Evolutionary conservation across 2,329 filamentous ascomycete species (phyloP).

Genomic region (Zymoseptoria crescenta): DNA sequence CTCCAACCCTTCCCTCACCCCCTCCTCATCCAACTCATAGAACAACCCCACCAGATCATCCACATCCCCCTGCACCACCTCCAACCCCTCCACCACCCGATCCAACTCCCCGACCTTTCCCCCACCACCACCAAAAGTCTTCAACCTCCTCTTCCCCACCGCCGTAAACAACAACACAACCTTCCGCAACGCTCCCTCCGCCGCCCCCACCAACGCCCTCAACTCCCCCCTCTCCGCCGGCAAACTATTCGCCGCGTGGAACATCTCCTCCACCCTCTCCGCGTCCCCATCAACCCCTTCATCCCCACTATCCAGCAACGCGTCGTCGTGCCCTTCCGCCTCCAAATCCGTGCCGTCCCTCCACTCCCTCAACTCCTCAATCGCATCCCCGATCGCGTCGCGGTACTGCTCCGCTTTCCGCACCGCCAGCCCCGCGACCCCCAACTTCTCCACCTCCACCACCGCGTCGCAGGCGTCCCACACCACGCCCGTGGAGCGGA

Average conservation of each 20-base stretch:
- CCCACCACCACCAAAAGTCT: slow-evolving; percentile 25
- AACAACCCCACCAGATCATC: slow-evolving; percentile 65
- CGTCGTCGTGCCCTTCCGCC: slow-evolving; percentile 28
- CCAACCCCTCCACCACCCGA: slow-evolving; percentile 48
- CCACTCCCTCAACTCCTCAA: slow-evolving; percentile 84
- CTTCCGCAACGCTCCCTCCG: slow-evolving; percentile 58
- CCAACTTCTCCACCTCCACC: slow-evolving; percentile 54
- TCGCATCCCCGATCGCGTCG: slow-evolving; percentile 70
- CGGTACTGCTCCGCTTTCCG: slow-evolving; percentile 65
- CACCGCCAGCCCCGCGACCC: slow-evolving; percentile 62
- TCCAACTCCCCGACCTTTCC: slow-evolving; percentile 38
- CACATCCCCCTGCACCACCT: slow-evolving; percentile 56
- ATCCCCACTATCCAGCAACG: slow-evolving; percentile 32
- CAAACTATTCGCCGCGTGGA: slow-evolving; percentile 54
- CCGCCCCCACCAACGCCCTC: slow-evolving; percentile 56
- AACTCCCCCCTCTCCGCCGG: slow-evolving; percentile 59
- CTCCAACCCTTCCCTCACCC: slow-evolving; percentile 53
- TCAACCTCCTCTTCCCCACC: slow-evolving; percentile 61
- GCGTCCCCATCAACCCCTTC: slow-evolving; percentile 32
- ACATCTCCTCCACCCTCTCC: slow-evolving; percentile 59
- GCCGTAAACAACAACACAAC: slow-evolving; percentile 62
- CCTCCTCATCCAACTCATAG: slow-evolving; percentile 57
- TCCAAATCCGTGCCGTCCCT: slow-evolving; percentile 54
- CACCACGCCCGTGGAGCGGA: slow-evolving; percentile 64
- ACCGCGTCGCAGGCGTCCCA: slow-evolving; percentile 79